Base-by-base conservation (phyloP, 768 basidiomycete genomes). In the Antrodiella citrinella region DNA sequence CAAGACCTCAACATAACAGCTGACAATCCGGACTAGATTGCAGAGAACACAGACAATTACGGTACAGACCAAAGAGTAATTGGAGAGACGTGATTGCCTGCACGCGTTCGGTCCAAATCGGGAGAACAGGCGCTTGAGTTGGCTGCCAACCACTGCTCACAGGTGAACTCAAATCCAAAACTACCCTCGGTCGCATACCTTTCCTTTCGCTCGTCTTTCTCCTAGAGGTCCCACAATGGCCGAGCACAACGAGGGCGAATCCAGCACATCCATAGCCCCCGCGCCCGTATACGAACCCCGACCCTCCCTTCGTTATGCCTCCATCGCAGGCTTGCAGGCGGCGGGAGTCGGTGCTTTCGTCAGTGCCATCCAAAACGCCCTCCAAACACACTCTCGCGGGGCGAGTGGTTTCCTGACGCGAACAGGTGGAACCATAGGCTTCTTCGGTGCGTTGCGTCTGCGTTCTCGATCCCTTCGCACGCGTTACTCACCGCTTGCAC, bases 361-460 rank as follows among this genome's bases (percentile, higher is more conserved):
- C 66, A 85, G 84, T 57, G 69, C 80, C 26, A 73, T 80, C 47
- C 90, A 91, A 69, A 94, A 90, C 76, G 87, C 86, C 23, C 71
- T 92, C 52, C 81, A 80, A 41, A 76, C 70, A 55, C 92, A 91
- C 69, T 77, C 80, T 38, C 74, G 75, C 56, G 93, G 90, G 59
- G 90, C 88, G 50, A 75, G 83, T 69, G 93, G 93, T 58, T 81
- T 96, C 66, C 63, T 93, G 58, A 91, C 91, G 47, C 75, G 92
- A 56, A 89, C 84, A 25, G 92, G 92, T 51, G 81, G 87, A 26
- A 90, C 92, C 2, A 91, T 95, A 64, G 92, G 88, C 10, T 81
- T 91, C 65, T 95, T 96, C 61, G 87, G 94, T 96, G 48, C 59
- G 84, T 71, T 22, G 20, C 26, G 35, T 26, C 44, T 3, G 13